A percentile compares a stretch with the other conserved stretches of the same genome.
Conservation (phyloP, 352 stramenopile genomes). For the Globisporangium mamillatum region DNA sequence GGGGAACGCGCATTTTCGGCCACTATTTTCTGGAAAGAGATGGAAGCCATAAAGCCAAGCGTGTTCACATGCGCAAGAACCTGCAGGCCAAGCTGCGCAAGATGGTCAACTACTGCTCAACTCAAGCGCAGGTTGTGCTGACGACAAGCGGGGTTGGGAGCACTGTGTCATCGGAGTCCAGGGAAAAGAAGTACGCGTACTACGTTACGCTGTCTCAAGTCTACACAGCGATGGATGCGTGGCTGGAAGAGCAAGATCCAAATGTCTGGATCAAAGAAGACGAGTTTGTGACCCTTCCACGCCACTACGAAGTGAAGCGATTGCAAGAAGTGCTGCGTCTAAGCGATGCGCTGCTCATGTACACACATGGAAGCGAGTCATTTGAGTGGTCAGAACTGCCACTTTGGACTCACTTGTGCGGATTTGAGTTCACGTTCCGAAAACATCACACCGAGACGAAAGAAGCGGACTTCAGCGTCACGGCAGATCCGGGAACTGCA, state of each 20-base stretch:
- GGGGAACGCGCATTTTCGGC: slow-evolving; percentile 49
- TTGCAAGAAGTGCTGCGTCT: slow-evolving; percentile 67
- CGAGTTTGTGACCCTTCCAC: slow-evolving; percentile 61
- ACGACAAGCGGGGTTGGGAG: slow-evolving; percentile 27
- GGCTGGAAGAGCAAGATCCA: slow-evolving; percentile 78
- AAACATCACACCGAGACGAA: slow-evolving; percentile 6
- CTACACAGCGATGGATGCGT: slow-evolving; percentile 84
- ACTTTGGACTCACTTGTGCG: slow-evolving; percentile 66
- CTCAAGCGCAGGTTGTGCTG: slow-evolving; percentile 57
- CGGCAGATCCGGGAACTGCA: neutral
- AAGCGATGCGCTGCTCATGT: slow-evolving; percentile 57
- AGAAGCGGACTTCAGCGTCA: neutral
- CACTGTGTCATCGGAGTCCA: slow-evolving; percentile 23
- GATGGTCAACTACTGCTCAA: slow-evolving; percentile 62
- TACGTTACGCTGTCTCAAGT: slow-evolving; percentile 59
- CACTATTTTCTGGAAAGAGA: slow-evolving; percentile 60
- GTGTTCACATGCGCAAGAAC: slow-evolving; percentile 43
- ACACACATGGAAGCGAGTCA: slow-evolving; percentile 19
- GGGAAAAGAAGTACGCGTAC: slow-evolving; percentile 50
- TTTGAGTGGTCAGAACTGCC: slow-evolving; percentile 54
- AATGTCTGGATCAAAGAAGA: slow-evolving; percentile 79
- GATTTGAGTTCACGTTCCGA: slow-evolving; percentile 58
- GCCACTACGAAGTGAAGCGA: slow-evolving; percentile 70
- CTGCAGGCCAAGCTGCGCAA: slow-evolving; percentile 53
- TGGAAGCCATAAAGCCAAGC: slow-evolving; percentile 30